phyloP scores from a whole-genome alignment of 1,284 basidiomycete genomes.

The Polyporus tsugae region DNA sequence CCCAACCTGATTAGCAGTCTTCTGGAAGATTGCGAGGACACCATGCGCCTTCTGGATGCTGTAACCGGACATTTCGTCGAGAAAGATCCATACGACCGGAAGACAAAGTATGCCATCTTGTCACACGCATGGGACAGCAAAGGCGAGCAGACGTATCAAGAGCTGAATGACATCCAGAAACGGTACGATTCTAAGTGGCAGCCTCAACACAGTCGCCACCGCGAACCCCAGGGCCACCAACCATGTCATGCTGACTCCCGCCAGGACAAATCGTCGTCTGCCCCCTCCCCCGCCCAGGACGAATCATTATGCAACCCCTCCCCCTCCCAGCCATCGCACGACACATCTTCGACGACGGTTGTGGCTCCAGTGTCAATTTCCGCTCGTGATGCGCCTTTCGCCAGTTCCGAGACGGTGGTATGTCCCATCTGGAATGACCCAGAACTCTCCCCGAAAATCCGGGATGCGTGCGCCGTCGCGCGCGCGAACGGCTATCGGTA shows the following conservation, averaged over 20 bases:
- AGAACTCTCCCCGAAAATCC: background rate
- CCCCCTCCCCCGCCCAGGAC: too few relatives aligned
- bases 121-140: background rate
- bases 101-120: background rate
- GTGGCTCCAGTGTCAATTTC: background rate
- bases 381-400: background rate
- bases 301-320: too few relatives aligned
- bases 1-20: too few relatives aligned
- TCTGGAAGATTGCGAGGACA: background rate
- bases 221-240: too few relatives aligned
- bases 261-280: too few relatives aligned
- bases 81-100: background rate
- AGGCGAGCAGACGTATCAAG: conserved; percentile 2
- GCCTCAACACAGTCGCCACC: background rate
- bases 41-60: background rate
- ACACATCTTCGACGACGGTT: background rate
- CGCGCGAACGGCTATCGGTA: too few relatives aligned
- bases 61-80: background rate
- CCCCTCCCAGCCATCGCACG: background rate
- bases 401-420: background rate
- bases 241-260: too few relatives aligned
- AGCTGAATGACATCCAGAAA: background rate
- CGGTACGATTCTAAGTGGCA: background rate
- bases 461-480: too few relatives aligned
- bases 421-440: background rate